Evolutionary conservation across 441 rosid species (phyloP).

Genomic region (Bruguiera hainesii): DNA sequence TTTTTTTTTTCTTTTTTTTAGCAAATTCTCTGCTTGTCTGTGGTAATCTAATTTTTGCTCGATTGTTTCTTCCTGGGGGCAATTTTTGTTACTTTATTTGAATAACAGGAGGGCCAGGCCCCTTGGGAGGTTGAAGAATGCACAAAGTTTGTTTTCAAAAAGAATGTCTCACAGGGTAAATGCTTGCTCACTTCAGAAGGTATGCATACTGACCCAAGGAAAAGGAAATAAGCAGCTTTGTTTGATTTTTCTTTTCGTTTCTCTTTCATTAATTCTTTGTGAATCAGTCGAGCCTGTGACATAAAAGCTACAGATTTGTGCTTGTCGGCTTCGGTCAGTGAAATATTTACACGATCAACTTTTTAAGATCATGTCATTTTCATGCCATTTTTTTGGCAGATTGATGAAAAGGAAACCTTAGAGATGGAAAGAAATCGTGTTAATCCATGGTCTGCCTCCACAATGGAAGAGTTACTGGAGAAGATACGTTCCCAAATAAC

Average conservation of each 20-base stretch:
- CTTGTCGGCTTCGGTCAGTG: background rate
- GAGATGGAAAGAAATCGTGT: constrained; percentile 26
- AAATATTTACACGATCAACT: background rate
- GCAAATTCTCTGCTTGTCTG: background rate
- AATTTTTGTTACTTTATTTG: constrained; percentile 17
- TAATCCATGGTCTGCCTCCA: constrained; percentile 77
- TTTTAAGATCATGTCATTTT: background rate
- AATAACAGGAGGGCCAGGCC: constrained; percentile 65
- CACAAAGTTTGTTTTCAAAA: constrained; percentile 51
- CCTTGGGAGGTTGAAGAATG: constrained; percentile 54
- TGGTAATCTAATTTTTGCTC: background rate
- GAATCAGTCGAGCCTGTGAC: background rate
- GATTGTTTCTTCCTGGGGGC: background rate
- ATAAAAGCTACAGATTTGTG: background rate
- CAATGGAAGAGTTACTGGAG: constrained; percentile 39
- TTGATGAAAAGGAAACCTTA: constrained; percentile 25
- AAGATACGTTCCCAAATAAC: constrained; percentile 48
- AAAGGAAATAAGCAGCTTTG: background rate
- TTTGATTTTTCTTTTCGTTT: background rate
- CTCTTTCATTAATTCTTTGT: background rate
- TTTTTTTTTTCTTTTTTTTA: background rate
- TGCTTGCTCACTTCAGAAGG: constrained; percentile 47
- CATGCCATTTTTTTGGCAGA: constrained; percentile 29
- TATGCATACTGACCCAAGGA: constrained; percentile 15
- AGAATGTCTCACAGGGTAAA: constrained; percentile 56